phyloP scores from a whole-genome alignment of 1,139 yeast genomes.

The Candida sp. region DNA sequence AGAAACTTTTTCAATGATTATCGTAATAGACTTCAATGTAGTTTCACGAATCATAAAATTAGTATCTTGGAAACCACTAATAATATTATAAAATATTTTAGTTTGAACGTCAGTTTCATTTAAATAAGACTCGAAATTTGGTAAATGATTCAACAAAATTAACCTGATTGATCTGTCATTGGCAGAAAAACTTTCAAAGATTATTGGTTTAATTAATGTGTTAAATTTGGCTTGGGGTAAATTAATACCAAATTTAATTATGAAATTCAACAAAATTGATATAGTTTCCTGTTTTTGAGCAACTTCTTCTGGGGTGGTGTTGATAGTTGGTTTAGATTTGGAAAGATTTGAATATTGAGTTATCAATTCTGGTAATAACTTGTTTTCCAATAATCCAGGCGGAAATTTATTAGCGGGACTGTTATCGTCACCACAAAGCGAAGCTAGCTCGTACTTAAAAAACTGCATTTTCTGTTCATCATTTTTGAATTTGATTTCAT shows the following conservation, averaged over 20 bases:
- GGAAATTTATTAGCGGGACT: conserved; percentile 35
- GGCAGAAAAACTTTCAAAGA: conserved; percentile 59
- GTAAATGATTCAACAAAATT: conserved; percentile 61
- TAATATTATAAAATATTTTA: conserved; percentile 62
- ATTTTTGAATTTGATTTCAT: conserved; percentile 48
- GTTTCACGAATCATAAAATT: conserved; percentile 78
- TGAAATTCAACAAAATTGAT: conserved; percentile 42
- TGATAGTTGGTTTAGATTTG: conserved; percentile 17
- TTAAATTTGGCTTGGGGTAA: conserved; percentile 39
- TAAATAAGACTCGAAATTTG: conserved; percentile 49
- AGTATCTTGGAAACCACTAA: conserved; percentile 83
- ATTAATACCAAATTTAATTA: conserved; percentile 42
- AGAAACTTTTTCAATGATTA: conserved; percentile 62
- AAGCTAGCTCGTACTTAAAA: conserved; percentile 43
- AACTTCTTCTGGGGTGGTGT: conserved; percentile 25
- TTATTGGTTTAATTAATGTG: conserved; percentile 55
- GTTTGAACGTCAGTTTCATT: conserved; percentile 64
- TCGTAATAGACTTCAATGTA: conserved; percentile 68
- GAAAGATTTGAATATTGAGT: conserved; percentile 26
- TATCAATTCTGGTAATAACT: conserved; percentile 66
- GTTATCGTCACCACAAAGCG: conserved; percentile 17
- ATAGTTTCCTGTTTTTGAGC: conserved; percentile 34
- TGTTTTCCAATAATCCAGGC: conserved; percentile 57
- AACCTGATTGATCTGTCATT: conserved; percentile 78
- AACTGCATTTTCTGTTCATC: conserved; percentile 51